phyloP scores from a whole-genome alignment of 352 stramenopile genomes.

The Phytophthora pinifolia region DNA sequence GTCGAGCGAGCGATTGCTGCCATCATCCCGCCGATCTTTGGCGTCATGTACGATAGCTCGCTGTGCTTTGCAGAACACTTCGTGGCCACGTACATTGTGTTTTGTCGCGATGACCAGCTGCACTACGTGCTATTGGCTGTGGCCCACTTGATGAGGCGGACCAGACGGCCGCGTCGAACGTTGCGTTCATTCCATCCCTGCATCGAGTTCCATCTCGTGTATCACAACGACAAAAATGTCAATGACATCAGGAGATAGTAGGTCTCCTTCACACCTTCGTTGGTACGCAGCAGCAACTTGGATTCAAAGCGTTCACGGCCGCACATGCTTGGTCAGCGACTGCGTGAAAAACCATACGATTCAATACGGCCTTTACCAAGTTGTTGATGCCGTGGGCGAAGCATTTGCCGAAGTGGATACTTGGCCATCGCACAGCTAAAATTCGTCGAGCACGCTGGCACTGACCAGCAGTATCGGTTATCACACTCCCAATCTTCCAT shows the following conservation, averaged over 20 bases:
- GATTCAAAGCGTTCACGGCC: conserved; percentile 15
- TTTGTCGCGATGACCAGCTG: too few species aligned
- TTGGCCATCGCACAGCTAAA: conserved; percentile 6
- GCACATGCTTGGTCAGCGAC: conserved; percentile 7
- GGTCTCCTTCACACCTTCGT: not conserved
- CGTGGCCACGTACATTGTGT: too few species aligned
- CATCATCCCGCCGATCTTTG: too few species aligned
- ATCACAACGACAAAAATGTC: conserved; percentile 10
- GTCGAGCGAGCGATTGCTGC: too few species aligned
- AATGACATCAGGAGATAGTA: conserved; percentile 10
- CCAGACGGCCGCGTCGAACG: too few species aligned
- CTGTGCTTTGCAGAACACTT: not conserved
- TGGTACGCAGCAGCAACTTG: conserved; percentile 11
- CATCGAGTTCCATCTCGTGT: conserved; percentile 26
- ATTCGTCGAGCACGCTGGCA: conserved; percentile 9
- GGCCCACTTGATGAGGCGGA: too few species aligned
- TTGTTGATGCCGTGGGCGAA: conserved; percentile 19
- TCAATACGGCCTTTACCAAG: conserved; percentile 3
- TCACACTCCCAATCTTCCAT: conserved; percentile 9
- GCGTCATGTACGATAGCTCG: too few species aligned
- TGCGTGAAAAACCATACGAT: not conserved
- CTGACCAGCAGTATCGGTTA: conserved; percentile 15
- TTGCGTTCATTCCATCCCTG: too few species aligned
- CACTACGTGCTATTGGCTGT: too few species aligned
- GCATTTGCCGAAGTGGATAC: conserved; percentile 4